Conservation (phyloP, 1,284 basidiomycete species). For the Rhodotorula mucilaginosa region DNA sequence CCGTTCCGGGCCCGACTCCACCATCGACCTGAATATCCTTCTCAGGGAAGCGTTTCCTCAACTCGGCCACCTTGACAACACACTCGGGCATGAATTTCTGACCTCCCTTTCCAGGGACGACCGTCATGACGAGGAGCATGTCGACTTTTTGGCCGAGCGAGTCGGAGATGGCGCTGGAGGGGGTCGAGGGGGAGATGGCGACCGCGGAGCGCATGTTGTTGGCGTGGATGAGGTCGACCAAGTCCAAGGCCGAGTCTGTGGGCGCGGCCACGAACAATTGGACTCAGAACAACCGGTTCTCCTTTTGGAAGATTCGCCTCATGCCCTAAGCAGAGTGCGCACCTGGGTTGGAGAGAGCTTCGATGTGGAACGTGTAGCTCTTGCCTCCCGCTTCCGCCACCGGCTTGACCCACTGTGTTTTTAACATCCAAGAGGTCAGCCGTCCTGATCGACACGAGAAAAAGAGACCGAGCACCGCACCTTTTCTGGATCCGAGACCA, state of each 20-base stretch:
- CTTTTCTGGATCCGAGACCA: conserved; percentile 91
- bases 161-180: conserved; percentile 77
- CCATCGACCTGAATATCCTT: conserved; percentile 98
- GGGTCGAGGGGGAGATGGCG: conserved; percentile 90
- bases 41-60: conserved; percentile 83
- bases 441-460: no score
- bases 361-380: conserved; percentile 95
- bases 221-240: conserved; percentile 72
- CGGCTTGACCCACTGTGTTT: conserved; percentile 83
- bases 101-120: conserved; percentile 87
- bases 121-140: conserved; percentile 97
- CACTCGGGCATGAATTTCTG: conserved; percentile 96
- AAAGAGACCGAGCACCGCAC: conserved; percentile 52
- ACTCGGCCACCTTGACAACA: conserved; percentile 78
- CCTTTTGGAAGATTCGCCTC: no score
- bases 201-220: conserved; percentile 85
- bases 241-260: conserved; percentile 66
- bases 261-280: no score
- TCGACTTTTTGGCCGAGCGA: conserved; percentile 75
- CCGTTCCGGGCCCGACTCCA: conserved; percentile 87
- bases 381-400: conserved; percentile 92
- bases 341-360: conserved; percentile 67
- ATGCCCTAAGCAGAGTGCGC: no score
- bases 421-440: background rate
- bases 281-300: no score